Evolutionary conservation across 768 basidiomycete genomes (phyloP), one percentile per base, ranked within the genome.

Genomic region (Butyriboletus loyo): DNA sequence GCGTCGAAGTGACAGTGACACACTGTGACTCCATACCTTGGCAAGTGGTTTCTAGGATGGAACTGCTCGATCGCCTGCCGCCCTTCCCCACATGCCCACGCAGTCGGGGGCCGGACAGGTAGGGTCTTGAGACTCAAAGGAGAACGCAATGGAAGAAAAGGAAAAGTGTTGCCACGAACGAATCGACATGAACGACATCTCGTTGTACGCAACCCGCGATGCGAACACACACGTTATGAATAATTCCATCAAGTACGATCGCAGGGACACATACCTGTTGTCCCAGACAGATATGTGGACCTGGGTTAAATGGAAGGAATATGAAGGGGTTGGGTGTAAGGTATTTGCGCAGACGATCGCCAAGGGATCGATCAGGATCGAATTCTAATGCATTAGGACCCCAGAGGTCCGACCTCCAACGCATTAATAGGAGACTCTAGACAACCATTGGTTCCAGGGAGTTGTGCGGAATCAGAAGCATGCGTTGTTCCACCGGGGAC

Each of bases 221-320:
- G 22, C 15, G 21, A 27, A 44, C 40, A 10, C 17, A 19, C 17
- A 3, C 4, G 21, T 63, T 49, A 28, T 48, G 36, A 3, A 52
- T 13, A 50, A 37, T 25, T 21, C n/a, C 14, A 37, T 17, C 24
- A 62, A 46, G 22, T 1, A 13, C 11, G 31, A 39, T n/a, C n/a
- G n/a, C n/a, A n/a, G 19, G 24, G 19, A 25, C 0, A 62, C 69
- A 15, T 46, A 67, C 71, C 60, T 75, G 72, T 55, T 68, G 72
- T 9, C 72, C 72, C 3, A 73, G 60, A 44, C 72, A 73, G 47
- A 72, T 72, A 9, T 71, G 59, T 15, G 73, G 74, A 5, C 75
- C 73, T 0, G 74, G 73, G 30, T 76, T 75, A 48, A 75, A 75
- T 1, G 74, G 75, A 17, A 76, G 55, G 53, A 76, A 77, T 52